A percentile compares a stretch with the other conserved stretches of the same genome.
Conservation (phyloP, 106 monocot species). For the Allium cepa region DNA sequence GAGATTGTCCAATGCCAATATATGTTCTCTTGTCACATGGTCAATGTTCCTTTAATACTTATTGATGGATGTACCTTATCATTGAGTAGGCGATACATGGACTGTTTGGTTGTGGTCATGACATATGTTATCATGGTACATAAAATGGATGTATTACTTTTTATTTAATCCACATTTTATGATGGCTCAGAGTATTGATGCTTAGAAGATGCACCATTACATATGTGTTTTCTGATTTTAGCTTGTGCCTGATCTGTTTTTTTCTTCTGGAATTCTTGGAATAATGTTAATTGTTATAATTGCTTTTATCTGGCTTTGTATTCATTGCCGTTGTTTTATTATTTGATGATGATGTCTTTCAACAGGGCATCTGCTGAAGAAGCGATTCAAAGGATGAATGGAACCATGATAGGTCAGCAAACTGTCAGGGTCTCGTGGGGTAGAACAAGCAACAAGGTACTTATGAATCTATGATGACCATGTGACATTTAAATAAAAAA, state of each 20-base stretch:
- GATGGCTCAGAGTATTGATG: too few species aligned
- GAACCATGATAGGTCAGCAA: constrained; percentile 86
- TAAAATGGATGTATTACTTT: neutral
- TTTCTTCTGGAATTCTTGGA: neutral
- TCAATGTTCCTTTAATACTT: constrained; percentile 6
- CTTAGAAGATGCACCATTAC: constrained; percentile 1
- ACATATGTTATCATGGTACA: neutral
- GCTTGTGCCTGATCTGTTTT: constrained; percentile 5
- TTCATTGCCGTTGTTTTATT: too few species aligned
- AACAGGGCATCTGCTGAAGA: constrained; percentile 70
- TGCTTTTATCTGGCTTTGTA: neutral
- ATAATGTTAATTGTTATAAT: too few species aligned
- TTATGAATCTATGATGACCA: neutral
- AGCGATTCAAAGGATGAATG: constrained; percentile 77
- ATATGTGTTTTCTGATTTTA: neutral
- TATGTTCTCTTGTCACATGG: constrained; percentile 4
- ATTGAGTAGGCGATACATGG: neutral
- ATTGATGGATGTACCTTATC: neutral
- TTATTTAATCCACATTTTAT: too few species aligned
- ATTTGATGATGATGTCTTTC: too few species aligned
- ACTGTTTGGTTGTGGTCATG: constrained; percentile 1
- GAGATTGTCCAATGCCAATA: neutral
- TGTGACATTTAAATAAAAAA: too few species aligned
- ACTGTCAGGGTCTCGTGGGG: constrained; percentile 93
- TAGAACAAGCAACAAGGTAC: constrained; percentile 84